Evolutionary conservation across 257 asterid species (phyloP).

Genomic region (Agastache rugosa): DNA sequence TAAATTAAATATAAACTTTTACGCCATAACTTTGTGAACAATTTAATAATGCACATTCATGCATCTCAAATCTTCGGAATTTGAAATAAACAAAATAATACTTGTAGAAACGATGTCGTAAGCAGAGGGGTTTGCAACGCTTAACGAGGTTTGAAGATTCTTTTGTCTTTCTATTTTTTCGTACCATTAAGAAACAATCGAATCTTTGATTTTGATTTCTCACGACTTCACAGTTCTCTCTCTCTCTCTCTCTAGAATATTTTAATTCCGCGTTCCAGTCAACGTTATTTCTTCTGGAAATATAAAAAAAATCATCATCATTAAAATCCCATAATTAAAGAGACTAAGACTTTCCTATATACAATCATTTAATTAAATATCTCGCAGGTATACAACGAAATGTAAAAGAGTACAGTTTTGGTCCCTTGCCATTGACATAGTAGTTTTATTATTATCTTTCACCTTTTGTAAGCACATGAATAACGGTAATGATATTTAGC

Average conservation of each 20-base stretch:
- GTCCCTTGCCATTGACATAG: too few species aligned
- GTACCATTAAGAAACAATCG: not conserved
- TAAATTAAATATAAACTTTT: not conserved
- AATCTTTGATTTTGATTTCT: not conserved
- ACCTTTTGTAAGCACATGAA: too few species aligned
- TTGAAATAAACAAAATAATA: not conserved
- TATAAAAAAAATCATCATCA: not conserved
- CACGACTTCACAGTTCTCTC: not conserved
- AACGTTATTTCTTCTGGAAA: not conserved
- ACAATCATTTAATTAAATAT: too few species aligned
- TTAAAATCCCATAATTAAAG: not conserved
- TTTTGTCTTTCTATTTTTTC: not conserved
- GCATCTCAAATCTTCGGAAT: not conserved
- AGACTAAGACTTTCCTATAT: not conserved
- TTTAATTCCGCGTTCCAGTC: not conserved
- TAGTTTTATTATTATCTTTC: too few species aligned
- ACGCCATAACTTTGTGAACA: not conserved
- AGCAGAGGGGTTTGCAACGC: slow-evolving; percentile 8
- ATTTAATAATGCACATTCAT: not conserved
- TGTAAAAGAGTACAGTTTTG: too few species aligned
- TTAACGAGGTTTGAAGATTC: slow-evolving; percentile 40
- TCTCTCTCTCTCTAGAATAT: not conserved
- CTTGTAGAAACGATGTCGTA: not conserved
- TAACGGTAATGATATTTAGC: too few species aligned
- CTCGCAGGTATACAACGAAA: too few species aligned